phyloP scores from a whole-genome alignment of 2,329 filamentous ascomycete genomes.

The Zasmidium cellare region DNA sequence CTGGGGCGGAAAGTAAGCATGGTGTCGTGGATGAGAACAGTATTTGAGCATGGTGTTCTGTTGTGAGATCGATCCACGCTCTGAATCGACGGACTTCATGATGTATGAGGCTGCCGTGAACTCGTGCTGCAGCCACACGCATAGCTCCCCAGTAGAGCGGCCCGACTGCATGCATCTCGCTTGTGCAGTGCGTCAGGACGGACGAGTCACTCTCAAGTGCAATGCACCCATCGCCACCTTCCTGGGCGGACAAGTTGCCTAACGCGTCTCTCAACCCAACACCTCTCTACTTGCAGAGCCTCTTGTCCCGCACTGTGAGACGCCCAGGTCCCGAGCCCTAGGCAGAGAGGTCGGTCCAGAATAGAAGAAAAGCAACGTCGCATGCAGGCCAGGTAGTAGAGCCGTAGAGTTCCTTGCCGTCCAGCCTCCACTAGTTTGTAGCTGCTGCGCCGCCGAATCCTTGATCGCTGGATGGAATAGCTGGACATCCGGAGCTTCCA shows the following conservation, averaged over 20 bases:
- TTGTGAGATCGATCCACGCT: background rate
- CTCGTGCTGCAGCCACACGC: background rate
- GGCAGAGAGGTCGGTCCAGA: background rate
- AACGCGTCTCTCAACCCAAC: background rate
- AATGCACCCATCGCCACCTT: background rate
- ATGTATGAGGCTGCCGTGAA: background rate
- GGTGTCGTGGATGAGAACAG: background rate
- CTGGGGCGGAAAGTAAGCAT: too few relatives aligned
- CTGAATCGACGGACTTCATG: background rate
- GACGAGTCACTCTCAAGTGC: background rate
- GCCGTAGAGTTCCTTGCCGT: background rate
- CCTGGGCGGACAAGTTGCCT: background rate
- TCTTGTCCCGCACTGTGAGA: background rate
- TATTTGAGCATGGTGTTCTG: background rate
- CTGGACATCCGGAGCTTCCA: background rate
- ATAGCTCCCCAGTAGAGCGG: background rate
- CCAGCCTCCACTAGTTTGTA: background rate
- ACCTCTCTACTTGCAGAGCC: background rate
- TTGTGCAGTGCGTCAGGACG: background rate
- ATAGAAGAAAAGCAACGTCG: background rate
- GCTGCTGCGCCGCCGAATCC: background rate
- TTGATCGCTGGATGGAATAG: background rate
- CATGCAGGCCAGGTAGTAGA: background rate
- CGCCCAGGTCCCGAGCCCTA: background rate
- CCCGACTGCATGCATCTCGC: background rate